These are phyloP conservation scores for Chrysosporium keratinophilum DNA, from an alignment of 2,329 filamentous ascomycete species.

Conservation along the genomic window DNA sequence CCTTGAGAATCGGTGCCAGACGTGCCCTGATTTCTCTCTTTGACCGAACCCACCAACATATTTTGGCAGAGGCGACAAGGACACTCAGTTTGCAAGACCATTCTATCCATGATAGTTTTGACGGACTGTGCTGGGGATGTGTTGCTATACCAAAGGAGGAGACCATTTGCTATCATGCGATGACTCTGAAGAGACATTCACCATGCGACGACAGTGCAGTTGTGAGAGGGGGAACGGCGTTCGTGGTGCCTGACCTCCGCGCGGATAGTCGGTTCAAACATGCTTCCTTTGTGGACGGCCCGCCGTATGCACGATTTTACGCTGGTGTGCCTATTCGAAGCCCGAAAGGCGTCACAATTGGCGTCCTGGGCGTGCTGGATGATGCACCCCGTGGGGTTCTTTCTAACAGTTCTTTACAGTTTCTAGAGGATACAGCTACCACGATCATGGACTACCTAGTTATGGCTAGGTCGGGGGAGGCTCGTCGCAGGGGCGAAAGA, in stretches of 20 bases:
- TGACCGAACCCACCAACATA: constrained; percentile 15
- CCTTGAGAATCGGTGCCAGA: constrained; percentile 19
- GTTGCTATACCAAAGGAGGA: neutral
- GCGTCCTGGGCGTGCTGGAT: constrained; percentile 49
- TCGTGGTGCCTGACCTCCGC: constrained; percentile 26
- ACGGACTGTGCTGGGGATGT: neutral
- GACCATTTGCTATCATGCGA: constrained; percentile 1
- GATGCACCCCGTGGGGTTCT: constrained; percentile 41
- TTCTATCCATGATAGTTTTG: constrained; percentile 9
- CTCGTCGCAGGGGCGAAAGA: constrained; percentile 43
- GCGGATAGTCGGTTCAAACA: constrained; percentile 25
- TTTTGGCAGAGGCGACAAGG: constrained; percentile 23
- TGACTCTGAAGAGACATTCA: neutral
- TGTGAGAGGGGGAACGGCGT: neutral
- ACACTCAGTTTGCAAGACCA: constrained; percentile 15
- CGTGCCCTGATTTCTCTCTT: constrained; percentile 20
- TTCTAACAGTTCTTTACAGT: constrained; percentile 30
- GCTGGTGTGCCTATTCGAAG: constrained; percentile 50
- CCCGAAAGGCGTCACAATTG: constrained; percentile 45
- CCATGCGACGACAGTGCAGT: too few relatives aligned
- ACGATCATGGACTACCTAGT: constrained; percentile 51
- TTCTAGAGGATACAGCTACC: constrained; percentile 40
- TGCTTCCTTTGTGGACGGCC: constrained; percentile 20
- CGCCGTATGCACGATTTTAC: constrained; percentile 37
- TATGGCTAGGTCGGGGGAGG: constrained; percentile 36